Conservation (phyloP, 164 flowering plant species). For the Berberis thunbergii region DNA sequence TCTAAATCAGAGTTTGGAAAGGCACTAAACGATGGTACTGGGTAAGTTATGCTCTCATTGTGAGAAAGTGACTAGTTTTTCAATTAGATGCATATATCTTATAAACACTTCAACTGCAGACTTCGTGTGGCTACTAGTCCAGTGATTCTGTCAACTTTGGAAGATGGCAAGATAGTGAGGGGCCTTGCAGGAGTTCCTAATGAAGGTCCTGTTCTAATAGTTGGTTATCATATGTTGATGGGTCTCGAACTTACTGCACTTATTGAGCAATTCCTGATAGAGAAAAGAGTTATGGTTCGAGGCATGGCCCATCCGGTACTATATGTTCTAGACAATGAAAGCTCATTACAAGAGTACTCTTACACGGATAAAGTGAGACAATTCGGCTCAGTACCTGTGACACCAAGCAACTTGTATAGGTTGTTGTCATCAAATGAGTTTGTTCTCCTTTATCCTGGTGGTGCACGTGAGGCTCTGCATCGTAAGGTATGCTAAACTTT, state of each 20-base stretch:
- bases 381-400: conserved; percentile 75
- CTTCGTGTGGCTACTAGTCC: conserved; percentile 39
- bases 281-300: conserved; percentile 62
- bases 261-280: conserved; percentile 50
- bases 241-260: conserved; percentile 64
- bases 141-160: conserved; percentile 67
- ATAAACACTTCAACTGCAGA: conserved; percentile 30
- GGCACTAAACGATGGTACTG: conserved; percentile 19
- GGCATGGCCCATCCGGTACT: conserved; percentile 73
- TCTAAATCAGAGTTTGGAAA: conserved; percentile 45
- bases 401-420: conserved; percentile 58
- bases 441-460: conserved; percentile 93
- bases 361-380: conserved; percentile 39
- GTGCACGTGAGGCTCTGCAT: conserved; percentile 96
- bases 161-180: conserved; percentile 72
- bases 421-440: conserved; percentile 59
- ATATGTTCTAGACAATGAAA: conserved; percentile 20
- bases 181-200: conserved; percentile 83
- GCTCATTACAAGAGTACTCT: conserved; percentile 24
- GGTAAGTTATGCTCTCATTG: conserved; percentile 30
- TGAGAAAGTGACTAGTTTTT: not conserved
- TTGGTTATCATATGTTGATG: conserved; percentile 90
- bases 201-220: conserved; percentile 84
- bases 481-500: conserved; percentile 38
- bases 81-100: not conserved